Evolutionary conservation across 2,329 filamentous ascomycete genomes (phyloP).

Genomic region (Phyllosticta citribraziliensis): DNA sequence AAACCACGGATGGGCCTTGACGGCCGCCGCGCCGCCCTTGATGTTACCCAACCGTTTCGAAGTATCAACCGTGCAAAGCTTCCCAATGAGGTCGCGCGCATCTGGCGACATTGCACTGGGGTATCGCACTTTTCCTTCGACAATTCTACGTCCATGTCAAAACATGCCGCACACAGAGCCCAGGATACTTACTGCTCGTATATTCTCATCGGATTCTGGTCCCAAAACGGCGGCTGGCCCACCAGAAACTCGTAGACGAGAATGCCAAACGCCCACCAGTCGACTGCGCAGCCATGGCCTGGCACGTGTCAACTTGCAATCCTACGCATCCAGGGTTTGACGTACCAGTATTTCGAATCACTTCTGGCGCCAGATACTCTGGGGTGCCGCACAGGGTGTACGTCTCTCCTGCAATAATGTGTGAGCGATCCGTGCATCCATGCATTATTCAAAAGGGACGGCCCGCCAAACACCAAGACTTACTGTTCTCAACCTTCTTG

Average conservation of each 20-base stretch:
- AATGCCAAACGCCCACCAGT: constrained; percentile 83
- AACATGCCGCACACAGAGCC: neutral
- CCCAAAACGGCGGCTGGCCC: constrained; percentile 79
- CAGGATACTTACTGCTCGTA: constrained; percentile 52
- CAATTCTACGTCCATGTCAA: constrained; percentile 46
- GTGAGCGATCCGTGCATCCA: neutral
- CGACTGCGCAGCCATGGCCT: constrained; percentile 60
- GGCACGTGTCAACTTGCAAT: constrained; percentile 16
- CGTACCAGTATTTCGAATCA: constrained; percentile 68
- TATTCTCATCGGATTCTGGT: constrained; percentile 77
- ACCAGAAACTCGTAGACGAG: constrained; percentile 78
- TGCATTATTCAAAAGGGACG: neutral
- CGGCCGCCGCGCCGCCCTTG: constrained; percentile 58
- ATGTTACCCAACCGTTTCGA: constrained; percentile 71
- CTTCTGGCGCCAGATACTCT: constrained; percentile 75
- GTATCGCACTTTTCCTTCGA: constrained; percentile 67
- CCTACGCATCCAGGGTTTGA: neutral
- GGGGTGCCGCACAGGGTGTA: constrained; percentile 78
- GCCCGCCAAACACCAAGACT: constrained; percentile 14
- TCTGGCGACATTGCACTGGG: constrained; percentile 57
- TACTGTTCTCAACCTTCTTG: constrained; percentile 59
- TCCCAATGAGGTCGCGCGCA: constrained; percentile 65
- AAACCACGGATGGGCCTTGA: constrained; percentile 73
- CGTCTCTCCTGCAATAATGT: constrained; percentile 47
- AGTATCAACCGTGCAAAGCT: constrained; percentile 69